Percentiles rank a stretch among this genome's conserved stretches.
These are phyloP conservation scores for Rosa multiflora DNA, from an alignment of 306 rosid genomes.

Conservation along the genomic window DNA sequence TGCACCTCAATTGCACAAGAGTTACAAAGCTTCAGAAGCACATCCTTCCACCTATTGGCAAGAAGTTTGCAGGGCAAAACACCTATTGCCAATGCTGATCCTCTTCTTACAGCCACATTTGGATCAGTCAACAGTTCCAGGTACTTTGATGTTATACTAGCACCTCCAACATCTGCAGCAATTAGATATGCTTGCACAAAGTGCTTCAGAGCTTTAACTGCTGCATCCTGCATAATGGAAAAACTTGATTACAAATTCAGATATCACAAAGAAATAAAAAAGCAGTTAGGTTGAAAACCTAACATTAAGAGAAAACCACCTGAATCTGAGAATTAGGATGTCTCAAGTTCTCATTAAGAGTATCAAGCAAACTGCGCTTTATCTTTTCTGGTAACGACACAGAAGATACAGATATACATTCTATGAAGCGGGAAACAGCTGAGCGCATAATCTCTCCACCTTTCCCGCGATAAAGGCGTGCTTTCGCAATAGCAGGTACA, in stretches of 20 bases:
- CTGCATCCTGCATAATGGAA: constrained; percentile 62
- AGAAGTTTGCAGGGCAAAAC: constrained; percentile 70
- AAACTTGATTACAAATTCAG: constrained; percentile 19
- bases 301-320: constrained; percentile 44
- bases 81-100: constrained; percentile 85
- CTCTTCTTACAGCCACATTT: constrained; percentile 89
- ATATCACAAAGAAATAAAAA: constrained; percentile 25
- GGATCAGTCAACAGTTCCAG: constrained; percentile 73
- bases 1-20: constrained; percentile 81
- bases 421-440: constrained; percentile 89
- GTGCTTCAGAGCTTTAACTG: constrained; percentile 71
- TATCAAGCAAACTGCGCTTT: constrained; percentile 68
- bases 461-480: constrained; percentile 92
- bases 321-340: constrained; percentile 98
- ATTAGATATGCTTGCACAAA: constrained; percentile 63
- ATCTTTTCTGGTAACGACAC: constrained; percentile 66
- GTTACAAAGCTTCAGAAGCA: constrained; percentile 71
- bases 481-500: constrained; percentile 88
- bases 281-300: constrained; percentile 9
- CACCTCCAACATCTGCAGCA: constrained; percentile 42
- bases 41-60: constrained; percentile 75
- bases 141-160: constrained; percentile 57
- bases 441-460: constrained; percentile 98
- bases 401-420: constrained; percentile 61
- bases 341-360: constrained; percentile 84